Percentiles rank a stretch among this genome's conserved stretches.
Evolutionary conservation across 768 basidiomycete species (phyloP).

Genomic region (Nidula microcarpa): DNA sequence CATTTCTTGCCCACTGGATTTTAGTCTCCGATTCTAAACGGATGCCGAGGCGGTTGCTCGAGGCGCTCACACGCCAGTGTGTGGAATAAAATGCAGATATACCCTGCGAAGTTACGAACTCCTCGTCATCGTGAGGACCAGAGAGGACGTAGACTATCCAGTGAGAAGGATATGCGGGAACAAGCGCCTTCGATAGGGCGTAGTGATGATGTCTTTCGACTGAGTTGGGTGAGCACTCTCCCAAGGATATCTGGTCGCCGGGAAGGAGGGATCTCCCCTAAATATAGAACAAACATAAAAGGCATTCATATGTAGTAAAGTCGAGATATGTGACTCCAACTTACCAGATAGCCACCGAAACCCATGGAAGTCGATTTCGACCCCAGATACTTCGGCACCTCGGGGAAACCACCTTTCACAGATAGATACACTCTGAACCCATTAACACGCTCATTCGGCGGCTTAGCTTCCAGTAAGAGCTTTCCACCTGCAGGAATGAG

Average conservation of each 20-base stretch:
- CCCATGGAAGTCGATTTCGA: slow-evolving; percentile 67
- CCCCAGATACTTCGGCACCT: slow-evolving; percentile 51
- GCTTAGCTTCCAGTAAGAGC: slow-evolving; percentile 33
- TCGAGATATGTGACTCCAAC: not conserved
- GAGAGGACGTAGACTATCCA: slow-evolving; percentile 54
- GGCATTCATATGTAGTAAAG: not conserved
- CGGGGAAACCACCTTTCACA: slow-evolving; percentile 58
- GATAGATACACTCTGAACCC: slow-evolving; percentile 58
- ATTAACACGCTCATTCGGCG: slow-evolving; percentile 9
- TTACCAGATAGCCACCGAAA: slow-evolving; percentile 56
- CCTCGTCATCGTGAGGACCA: slow-evolving; percentile 61
- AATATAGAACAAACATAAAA: slow-evolving; percentile 3
- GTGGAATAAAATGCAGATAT: slow-evolving; percentile 48
- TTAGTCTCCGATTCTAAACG: slow-evolving; percentile 42
- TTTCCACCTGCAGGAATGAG: slow-evolving; percentile 39
- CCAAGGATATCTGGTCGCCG: slow-evolving; percentile 49
- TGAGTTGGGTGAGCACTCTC: slow-evolving; percentile 17
- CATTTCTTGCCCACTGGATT: slow-evolving; percentile 51
- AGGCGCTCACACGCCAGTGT: slow-evolving; percentile 47
- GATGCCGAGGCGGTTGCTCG: slow-evolving; percentile 64
- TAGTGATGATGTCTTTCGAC: slow-evolving; percentile 7
- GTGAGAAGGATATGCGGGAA: slow-evolving; percentile 43
- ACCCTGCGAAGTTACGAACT: slow-evolving; percentile 49
- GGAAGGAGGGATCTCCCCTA: slow-evolving; percentile 48
- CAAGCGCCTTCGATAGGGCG: slow-evolving; percentile 20